Evolutionary conservation across 2,329 filamentous ascomycete genomes (phyloP).

Genomic region (Aspergillus thermomutatus): DNA sequence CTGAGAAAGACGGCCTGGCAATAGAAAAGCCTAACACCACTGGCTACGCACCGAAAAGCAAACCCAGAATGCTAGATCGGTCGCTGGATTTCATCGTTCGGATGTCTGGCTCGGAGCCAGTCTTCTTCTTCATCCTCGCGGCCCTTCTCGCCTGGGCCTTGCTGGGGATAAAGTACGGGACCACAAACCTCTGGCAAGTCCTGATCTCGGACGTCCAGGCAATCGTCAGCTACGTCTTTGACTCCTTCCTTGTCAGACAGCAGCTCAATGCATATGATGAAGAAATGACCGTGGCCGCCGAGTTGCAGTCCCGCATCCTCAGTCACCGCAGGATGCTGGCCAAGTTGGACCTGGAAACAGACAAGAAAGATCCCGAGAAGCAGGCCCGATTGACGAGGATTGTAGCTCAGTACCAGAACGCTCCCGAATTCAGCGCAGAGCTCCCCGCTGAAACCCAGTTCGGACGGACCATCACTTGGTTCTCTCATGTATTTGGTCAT

Average conservation of each 20-base stretch:
- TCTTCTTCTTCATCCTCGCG: constrained; percentile 28
- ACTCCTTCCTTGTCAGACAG: constrained; percentile 26
- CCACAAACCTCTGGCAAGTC: constrained; percentile 21
- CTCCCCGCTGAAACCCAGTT: constrained; percentile 20
- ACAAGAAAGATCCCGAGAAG: not conserved
- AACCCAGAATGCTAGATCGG: constrained; percentile 5
- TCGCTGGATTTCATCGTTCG: constrained; percentile 24
- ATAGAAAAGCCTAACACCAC: not conserved
- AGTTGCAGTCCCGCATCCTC: constrained; percentile 7
- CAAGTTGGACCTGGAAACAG: not conserved
- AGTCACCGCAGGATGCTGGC: constrained; percentile 8
- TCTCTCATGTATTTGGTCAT: constrained; percentile 1
- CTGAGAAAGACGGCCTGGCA: not conserved
- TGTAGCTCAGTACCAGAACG: not conserved
- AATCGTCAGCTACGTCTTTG: constrained; percentile 26
- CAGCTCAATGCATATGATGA: constrained; percentile 19
- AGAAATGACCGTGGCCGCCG: constrained; percentile 8
- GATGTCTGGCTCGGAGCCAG: constrained; percentile 20
- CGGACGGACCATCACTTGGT: not conserved
- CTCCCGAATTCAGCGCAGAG: constrained; percentile 21
- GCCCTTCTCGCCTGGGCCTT: constrained; percentile 25
- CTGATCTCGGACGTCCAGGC: constrained; percentile 26
- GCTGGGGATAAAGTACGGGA: constrained; percentile 20
- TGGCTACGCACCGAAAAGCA: not conserved
- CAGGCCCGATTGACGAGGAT: not conserved